Conservation (phyloP, 768 basidiomycete species). For the Russula abietina region DNA sequence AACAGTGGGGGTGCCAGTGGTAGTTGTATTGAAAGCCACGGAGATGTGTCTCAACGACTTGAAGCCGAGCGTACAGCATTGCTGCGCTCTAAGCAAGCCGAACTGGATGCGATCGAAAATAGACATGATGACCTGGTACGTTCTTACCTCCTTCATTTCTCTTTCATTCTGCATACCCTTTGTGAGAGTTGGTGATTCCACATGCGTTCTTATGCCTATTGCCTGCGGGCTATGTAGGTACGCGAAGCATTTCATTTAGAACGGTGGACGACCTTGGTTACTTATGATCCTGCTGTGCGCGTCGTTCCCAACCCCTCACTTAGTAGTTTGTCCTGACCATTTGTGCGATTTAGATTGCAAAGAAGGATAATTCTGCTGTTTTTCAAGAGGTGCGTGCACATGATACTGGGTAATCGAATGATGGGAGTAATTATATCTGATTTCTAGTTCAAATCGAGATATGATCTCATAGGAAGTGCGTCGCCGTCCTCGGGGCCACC, state of each 20-base stretch:
- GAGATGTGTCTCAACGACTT: slow-evolving; percentile 25
- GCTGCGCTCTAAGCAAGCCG: slow-evolving; percentile 52
- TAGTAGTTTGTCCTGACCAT: neutral
- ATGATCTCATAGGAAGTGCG: slow-evolving; percentile 53
- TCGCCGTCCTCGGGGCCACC: slow-evolving; percentile 41
- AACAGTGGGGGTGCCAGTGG: slow-evolving; percentile 12
- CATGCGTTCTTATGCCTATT: neutral
- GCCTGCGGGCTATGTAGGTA: slow-evolving; percentile 41
- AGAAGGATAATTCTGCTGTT: slow-evolving; percentile 63
- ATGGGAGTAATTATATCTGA: slow-evolving; percentile 2
- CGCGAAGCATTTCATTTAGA: slow-evolving; percentile 89
- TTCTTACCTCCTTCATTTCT: neutral
- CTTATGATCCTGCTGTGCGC: slow-evolving; percentile 68
- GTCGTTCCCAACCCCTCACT: neutral
- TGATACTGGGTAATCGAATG: neutral
- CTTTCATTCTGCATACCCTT: neutral
- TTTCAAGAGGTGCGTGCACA: slow-evolving; percentile 57
- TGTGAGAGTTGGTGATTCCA: neutral
- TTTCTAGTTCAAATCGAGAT: slow-evolving; percentile 52
- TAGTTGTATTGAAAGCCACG: neutral
- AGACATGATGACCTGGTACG: slow-evolving; percentile 72
- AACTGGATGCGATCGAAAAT: slow-evolving; percentile 54
- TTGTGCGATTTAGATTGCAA: slow-evolving; percentile 48
- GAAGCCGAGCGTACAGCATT: slow-evolving; percentile 39
- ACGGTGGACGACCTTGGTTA: slow-evolving; percentile 66